phyloP scores from a whole-genome alignment of 257 asterid species.

The Ehretia macrophylla region DNA sequence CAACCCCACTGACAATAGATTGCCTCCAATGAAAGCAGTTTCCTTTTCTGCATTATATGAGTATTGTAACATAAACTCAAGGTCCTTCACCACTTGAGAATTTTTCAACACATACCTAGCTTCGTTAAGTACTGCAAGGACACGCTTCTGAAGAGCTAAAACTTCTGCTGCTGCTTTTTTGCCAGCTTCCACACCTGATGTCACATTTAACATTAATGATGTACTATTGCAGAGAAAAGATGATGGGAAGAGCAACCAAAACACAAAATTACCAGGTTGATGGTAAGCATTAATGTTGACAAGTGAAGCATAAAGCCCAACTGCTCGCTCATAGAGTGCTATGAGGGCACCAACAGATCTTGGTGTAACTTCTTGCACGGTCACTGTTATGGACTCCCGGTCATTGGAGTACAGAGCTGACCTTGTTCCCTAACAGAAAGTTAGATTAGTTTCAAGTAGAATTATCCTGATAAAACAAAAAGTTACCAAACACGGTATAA shows the following conservation, averaged over 20 bases:
- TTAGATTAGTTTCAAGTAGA: slow-evolving; percentile 1
- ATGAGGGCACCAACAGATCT: slow-evolving; percentile 92
- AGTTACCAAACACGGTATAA: neutral
- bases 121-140: slow-evolving; percentile 81
- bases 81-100: neutral
- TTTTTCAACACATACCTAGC: slow-evolving; percentile 58
- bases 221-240: neutral
- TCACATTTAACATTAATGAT: slow-evolving; percentile 3
- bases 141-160: slow-evolving; percentile 97
- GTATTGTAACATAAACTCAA: too few species aligned
- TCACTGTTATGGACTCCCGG: slow-evolving; percentile 92
- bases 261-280: slow-evolving; percentile 77
- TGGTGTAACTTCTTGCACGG: slow-evolving; percentile 97
- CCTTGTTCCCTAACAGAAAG: slow-evolving; percentile 74
- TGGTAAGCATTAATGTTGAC: slow-evolving; percentile 96
- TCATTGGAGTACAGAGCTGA: slow-evolving; percentile 84
- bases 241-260: neutral
- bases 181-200: slow-evolving; percentile 96
- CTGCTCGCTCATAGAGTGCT: slow-evolving; percentile 98
- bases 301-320: slow-evolving; percentile 89
- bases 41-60: neutral
- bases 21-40: too few species aligned
- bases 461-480: too few species aligned
- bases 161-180: slow-evolving; percentile 98
- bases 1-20: too few species aligned